Percentiles rank a stretch among this genome's conserved stretches.
Evolutionary conservation across 345 rosid genomes (phyloP).

Genomic region (Raphanus sativus): DNA sequence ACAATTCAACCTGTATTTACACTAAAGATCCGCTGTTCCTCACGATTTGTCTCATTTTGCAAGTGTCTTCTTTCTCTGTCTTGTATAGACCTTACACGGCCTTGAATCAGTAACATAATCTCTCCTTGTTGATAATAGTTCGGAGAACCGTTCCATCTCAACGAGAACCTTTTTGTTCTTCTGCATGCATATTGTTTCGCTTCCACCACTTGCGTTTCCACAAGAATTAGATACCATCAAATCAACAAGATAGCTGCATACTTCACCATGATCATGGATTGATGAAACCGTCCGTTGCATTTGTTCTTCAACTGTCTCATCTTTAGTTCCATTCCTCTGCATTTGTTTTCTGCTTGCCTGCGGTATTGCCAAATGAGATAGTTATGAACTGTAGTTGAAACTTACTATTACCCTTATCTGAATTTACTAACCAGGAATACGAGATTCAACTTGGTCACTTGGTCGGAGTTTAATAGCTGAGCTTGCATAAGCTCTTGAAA

Average conservation of each 20-base stretch:
- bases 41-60: conserved; percentile 3
- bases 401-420: not conserved
- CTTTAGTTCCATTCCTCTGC: not conserved
- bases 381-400: conserved; percentile 1
- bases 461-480: conserved; percentile 58
- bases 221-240: conserved; percentile 48
- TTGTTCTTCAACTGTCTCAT: conserved; percentile 33
- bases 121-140: conserved; percentile 29
- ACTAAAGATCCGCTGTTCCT: not conserved
- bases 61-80: not conserved
- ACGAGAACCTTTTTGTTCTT: conserved; percentile 46
- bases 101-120: conserved; percentile 25
- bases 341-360: conserved; percentile 66
- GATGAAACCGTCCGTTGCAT: conserved; percentile 21
- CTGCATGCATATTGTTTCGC: conserved; percentile 15
- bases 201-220: conserved; percentile 9
- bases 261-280: conserved; percentile 39
- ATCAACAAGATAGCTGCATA: conserved; percentile 55
- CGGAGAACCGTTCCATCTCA: conserved; percentile 64
- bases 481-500: conserved; percentile 59
- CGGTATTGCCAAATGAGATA: conserved; percentile 9
- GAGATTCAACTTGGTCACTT: conserved; percentile 48
- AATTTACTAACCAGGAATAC: conserved; percentile 57
- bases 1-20: not conserved
- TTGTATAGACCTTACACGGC: not conserved